Evolutionary conservation across 2,329 filamentous ascomycete genomes (phyloP).

Genomic region (Dothiorella sarmentorum): DNA sequence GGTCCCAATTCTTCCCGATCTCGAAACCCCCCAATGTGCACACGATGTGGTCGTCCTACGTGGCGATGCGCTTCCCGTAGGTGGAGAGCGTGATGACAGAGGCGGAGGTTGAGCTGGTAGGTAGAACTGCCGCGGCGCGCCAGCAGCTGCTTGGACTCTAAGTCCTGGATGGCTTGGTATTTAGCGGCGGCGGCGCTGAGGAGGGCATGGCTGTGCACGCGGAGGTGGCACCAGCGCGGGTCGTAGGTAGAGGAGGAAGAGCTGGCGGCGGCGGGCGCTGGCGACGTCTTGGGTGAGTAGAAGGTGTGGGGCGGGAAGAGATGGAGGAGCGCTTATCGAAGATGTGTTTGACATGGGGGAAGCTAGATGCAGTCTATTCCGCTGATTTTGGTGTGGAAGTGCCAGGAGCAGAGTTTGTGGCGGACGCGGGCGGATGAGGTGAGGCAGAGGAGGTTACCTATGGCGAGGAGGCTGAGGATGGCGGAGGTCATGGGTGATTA

Average conservation of each 20-base stretch:
- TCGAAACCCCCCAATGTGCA: slow-evolving; percentile 37
- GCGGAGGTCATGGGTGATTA: slow-evolving; percentile 27
- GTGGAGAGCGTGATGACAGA: slow-evolving; percentile 38
- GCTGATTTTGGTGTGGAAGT: slow-evolving; percentile 43
- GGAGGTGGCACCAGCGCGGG: slow-evolving; percentile 39
- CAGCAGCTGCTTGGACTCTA: slow-evolving; percentile 44
- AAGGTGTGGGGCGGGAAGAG: slow-evolving; percentile 36
- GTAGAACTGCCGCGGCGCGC: slow-evolving; percentile 27
- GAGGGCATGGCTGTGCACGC: slow-evolving; percentile 38
- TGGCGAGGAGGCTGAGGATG: slow-evolving; percentile 35
- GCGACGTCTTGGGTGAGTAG: slow-evolving; percentile 41
- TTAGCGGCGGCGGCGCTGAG: slow-evolving; percentile 36
- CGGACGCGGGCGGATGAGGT: slow-evolving; percentile 33
- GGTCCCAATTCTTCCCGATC: slow-evolving; percentile 29
- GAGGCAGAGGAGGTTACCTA: slow-evolving; percentile 40
- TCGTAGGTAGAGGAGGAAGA: slow-evolving; percentile 44
- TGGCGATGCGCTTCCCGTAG: slow-evolving; percentile 31
- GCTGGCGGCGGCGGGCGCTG: slow-evolving; percentile 39
- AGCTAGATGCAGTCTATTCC: slow-evolving; percentile 47
- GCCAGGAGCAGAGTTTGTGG: slow-evolving; percentile 37
- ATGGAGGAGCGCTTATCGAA: slow-evolving; percentile 40
- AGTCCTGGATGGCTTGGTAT: slow-evolving; percentile 46
- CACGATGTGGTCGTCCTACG: slow-evolving; percentile 36
- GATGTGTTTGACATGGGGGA: slow-evolving; percentile 45
- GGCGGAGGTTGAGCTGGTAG: slow-evolving; percentile 23